Conservation (phyloP, 2,329 filamentous ascomycete genomes). For the Teratosphaeria zuluensis region DNA sequence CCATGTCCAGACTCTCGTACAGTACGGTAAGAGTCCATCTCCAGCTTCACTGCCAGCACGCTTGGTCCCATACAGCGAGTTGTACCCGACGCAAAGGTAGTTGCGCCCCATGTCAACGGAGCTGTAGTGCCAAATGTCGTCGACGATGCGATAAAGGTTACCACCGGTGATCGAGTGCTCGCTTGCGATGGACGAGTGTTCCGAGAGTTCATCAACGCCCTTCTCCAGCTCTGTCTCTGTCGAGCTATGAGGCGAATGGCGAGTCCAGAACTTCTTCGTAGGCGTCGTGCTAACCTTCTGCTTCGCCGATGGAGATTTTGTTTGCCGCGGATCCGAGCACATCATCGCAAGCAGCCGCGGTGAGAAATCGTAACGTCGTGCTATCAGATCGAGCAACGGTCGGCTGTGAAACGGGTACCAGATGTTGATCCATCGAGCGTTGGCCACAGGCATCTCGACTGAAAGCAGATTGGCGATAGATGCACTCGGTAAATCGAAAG, state of each 20-base stretch:
- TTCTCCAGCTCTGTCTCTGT: conserved; percentile 7
- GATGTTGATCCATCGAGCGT: conserved; percentile 65
- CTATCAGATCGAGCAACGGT: conserved; percentile 47
- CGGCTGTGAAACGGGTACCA: conserved; percentile 57
- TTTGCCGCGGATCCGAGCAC: conserved; percentile 39
- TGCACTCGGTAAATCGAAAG: conserved; percentile 41
- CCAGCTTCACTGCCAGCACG: background rate
- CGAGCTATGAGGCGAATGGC: conserved; percentile 2
- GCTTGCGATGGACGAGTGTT: conserved; percentile 18
- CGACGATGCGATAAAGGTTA: conserved; percentile 51
- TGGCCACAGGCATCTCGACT: conserved; percentile 31
- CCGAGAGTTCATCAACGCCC: conserved; percentile 18
- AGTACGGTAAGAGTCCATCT: conserved; percentile 15
- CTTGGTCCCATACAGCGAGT: conserved; percentile 45
- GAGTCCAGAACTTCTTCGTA: conserved; percentile 7
- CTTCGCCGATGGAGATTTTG: background rate
- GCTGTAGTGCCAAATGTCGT: conserved; percentile 67
- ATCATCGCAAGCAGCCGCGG: conserved; percentile 56
- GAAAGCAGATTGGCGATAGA: conserved; percentile 34
- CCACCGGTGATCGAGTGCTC: conserved; percentile 13
- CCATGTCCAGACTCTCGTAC: conserved; percentile 57
- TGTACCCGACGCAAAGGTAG: conserved; percentile 65
- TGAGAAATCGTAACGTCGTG: conserved; percentile 57
- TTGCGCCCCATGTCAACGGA: conserved; percentile 59
- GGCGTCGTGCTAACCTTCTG: background rate